Evolutionary conservation across 2,329 filamentous ascomycete species (phyloP), one percentile per base, ranked within the genome.

Genomic region (Penicillium sp.): DNA sequence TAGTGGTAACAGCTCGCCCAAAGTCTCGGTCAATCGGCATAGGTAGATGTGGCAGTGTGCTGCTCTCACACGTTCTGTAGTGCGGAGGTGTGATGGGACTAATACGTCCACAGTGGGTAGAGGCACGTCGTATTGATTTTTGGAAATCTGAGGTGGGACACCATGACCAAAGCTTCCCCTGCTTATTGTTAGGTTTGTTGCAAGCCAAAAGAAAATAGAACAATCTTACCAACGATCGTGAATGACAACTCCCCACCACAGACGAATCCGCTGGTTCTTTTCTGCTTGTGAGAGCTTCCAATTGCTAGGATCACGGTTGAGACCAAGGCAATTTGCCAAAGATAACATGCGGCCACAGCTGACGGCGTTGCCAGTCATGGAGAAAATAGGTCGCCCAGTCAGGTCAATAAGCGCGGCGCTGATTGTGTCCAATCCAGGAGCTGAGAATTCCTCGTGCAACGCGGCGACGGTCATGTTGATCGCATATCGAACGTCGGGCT

Each of bases 401-500:
- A 87, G 72, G 62, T 88, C 85, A 10, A 88, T 75, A 9, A 87
- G 69, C 6, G 83, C 80, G 2, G 84, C 81, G 23, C 81, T 78
- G 25, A 88, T 79, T 0, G 83, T 84, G 1, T 84, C 83, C 43
- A 87, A 74, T 1, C 84, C 82, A 0, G 84, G 85, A 0, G 82
- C 82, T 1, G 83, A 78, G 49, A 84, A 80, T 7, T 86, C 80
- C 57, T 87, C 84, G 61, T 86, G 84, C 3, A 86, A 75, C 1
- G 84, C 83, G 52, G 83, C 83, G 21, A 81, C 83, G 7, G 84
- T 84, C 57, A 86, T 78, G 57, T 87, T 87, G 79, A 86, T 86
- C 9, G 84, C 81, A 66, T 85, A 87, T 44, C 83, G 80, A 41
- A 79, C 77, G 64, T 88, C 84, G 0, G 85, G 84, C 48, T 81